phyloP scores from a whole-genome alignment of 2,329 filamentous ascomycete genomes.

The Elsinoe australis region DNA sequence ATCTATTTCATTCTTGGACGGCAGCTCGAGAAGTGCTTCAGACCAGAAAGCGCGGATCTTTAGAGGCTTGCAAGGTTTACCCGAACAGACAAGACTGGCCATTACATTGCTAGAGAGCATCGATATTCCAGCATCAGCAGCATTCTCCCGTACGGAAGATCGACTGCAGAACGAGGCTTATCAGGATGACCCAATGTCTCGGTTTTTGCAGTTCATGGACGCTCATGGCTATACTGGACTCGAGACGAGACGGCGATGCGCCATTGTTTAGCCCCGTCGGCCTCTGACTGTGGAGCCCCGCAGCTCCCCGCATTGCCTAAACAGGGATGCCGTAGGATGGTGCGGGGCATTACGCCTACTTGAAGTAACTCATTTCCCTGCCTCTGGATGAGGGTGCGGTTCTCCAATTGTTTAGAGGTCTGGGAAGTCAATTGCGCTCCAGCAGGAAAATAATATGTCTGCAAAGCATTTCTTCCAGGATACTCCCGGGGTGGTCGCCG shows the following conservation, averaged over 20 bases:
- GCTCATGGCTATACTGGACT: not conserved
- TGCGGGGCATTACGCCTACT: conserved; percentile 9
- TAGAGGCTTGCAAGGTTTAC: not conserved
- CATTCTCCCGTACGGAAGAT: too few relatives aligned
- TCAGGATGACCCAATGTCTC: not conserved
- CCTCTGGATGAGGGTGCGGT: too few relatives aligned
- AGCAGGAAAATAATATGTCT: conserved; percentile 37
- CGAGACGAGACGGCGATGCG: not conserved
- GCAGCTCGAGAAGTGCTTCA: not conserved
- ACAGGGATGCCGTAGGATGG: conserved; percentile 1
- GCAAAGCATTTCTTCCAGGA: conserved; percentile 49
- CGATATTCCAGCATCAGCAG: not conserved
- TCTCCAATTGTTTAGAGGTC: too few relatives aligned
- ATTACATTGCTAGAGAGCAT: not conserved
- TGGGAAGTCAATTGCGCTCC: too few relatives aligned
- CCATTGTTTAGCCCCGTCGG: not conserved
- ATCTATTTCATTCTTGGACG: conserved; percentile 29
- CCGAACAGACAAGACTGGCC: not conserved
- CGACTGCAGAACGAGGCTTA: not conserved
- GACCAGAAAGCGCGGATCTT: conserved; percentile 5
- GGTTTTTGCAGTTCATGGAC: not conserved
- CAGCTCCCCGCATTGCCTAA: conserved; percentile 9
- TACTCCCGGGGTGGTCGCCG: conserved; percentile 44
- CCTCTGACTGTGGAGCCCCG: not conserved
- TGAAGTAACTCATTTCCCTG: not conserved